Conservation (phyloP, 1,284 basidiomycete species). For the Heimioporus retisporus region DNA sequence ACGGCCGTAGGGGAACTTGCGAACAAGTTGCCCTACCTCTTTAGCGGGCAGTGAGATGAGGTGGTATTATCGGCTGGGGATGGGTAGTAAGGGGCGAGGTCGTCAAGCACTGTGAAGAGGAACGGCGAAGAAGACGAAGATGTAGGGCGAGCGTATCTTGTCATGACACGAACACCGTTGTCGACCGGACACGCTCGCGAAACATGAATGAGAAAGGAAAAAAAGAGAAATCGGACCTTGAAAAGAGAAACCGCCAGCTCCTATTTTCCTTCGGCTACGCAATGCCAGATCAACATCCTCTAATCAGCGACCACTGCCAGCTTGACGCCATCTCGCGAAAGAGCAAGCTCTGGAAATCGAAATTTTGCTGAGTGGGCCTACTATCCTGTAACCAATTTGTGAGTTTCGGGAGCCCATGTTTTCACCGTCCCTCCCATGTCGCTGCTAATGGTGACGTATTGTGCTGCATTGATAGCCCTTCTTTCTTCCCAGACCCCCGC, state of each 20-base stretch:
- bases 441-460: no score
- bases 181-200: slow-evolving; percentile 6
- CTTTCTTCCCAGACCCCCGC: no score
- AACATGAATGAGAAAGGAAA: slow-evolving; percentile 11
- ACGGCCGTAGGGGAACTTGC: neutral
- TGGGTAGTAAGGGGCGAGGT: neutral
- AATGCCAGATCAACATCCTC: no score
- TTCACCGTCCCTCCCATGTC: no score
- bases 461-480: no score
- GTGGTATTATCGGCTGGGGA: neutral
- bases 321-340: no score
- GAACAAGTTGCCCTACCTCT: slow-evolving; percentile 4
- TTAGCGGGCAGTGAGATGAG: slow-evolving; percentile 20
- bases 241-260: neutral
- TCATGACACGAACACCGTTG: slow-evolving; percentile 9
- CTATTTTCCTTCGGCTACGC: no score
- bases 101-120: slow-evolving; percentile 11
- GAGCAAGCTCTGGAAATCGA: no score
- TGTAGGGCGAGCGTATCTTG: slow-evolving; percentile 28
- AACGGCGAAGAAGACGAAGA: slow-evolving; percentile 22
- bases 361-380: no score
- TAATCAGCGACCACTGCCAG: no score
- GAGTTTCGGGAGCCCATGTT: no score
- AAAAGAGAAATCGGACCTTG: slow-evolving; percentile 16
- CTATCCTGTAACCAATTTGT: no score